Evolutionary conservation across 768 basidiomycete species (phyloP).

Genomic region (Heimioporus sp.): DNA sequence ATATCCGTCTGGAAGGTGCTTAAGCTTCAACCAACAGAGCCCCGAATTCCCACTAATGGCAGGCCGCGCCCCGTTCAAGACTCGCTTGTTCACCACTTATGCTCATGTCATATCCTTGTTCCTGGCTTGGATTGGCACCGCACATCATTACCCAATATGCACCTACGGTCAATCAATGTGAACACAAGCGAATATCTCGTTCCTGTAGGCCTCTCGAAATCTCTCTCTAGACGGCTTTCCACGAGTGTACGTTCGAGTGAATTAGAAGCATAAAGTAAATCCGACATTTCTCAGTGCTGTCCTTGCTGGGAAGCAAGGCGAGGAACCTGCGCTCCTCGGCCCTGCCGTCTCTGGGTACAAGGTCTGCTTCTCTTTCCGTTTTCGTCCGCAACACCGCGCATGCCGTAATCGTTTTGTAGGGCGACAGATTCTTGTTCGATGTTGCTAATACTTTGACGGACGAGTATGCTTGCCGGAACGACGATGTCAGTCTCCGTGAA

Average conservation of each 20-base stretch:
- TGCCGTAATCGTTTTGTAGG: slow-evolving; percentile 4
- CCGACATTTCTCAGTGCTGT: slow-evolving; percentile 26
- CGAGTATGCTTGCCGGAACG: slow-evolving; percentile 18
- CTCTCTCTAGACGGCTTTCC: slow-evolving; percentile 13
- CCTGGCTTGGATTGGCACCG: too few relatives aligned
- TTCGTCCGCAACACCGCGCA: not conserved
- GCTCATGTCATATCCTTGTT: too few relatives aligned
- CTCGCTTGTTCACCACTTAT: too few relatives aligned
- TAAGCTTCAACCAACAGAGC: too few relatives aligned
- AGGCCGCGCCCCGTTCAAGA: too few relatives aligned
- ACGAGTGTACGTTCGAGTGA: slow-evolving; percentile 1
- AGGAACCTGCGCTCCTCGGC: slow-evolving; percentile 34
- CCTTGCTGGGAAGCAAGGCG: slow-evolving; percentile 30
- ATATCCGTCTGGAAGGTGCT: too few relatives aligned
- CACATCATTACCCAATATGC: too few relatives aligned
- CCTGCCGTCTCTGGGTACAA: slow-evolving; percentile 40
- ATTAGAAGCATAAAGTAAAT: not conserved
- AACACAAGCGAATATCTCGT: not conserved
- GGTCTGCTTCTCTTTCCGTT: slow-evolving; percentile 8
- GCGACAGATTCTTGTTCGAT: slow-evolving; percentile 18
- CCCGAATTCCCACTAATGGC: too few relatives aligned
- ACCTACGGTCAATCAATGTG: too few relatives aligned
- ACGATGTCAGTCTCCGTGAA: slow-evolving; percentile 17
- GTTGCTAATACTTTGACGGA: slow-evolving; percentile 18
- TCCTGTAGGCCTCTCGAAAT: not conserved